Evolutionary conservation across 352 stramenopile species (phyloP).

Genomic region (Globisporangium camurandrum): DNA sequence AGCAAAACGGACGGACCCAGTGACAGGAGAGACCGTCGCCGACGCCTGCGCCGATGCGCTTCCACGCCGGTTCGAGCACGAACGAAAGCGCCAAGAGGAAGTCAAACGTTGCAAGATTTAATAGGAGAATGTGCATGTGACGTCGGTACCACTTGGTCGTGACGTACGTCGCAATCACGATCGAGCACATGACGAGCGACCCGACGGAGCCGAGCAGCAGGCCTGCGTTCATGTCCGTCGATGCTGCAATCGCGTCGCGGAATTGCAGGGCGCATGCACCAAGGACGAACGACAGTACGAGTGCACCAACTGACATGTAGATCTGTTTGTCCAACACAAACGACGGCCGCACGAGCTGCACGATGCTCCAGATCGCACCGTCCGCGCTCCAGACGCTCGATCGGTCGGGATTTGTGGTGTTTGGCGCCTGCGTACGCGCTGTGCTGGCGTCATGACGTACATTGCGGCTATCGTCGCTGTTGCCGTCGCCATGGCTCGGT

Average conservation of each 20-base stretch:
- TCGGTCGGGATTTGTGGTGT: background rate
- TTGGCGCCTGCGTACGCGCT: too few relatives aligned
- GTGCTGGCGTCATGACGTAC: too few relatives aligned
- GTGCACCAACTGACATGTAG: slow-evolving; percentile 25
- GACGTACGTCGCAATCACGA: slow-evolving; percentile 43
- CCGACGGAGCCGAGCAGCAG: slow-evolving; percentile 54
- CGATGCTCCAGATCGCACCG: slow-evolving; percentile 15
- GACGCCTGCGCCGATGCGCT: slow-evolving; percentile 25
- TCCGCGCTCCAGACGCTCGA: slow-evolving; percentile 14
- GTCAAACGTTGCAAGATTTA: slow-evolving; percentile 58
- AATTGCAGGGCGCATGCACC: slow-evolving; percentile 34
- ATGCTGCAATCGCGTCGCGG: slow-evolving; percentile 28
- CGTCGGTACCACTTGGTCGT: slow-evolving; percentile 46
- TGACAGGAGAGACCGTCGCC: slow-evolving; percentile 28
- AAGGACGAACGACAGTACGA: slow-evolving; percentile 39
- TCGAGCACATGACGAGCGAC: slow-evolving; percentile 47
- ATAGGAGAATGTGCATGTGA: slow-evolving; percentile 65
- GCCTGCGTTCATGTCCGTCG: slow-evolving; percentile 47
- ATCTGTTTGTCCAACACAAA: slow-evolving; percentile 27
- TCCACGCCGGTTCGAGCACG: slow-evolving; percentile 59
- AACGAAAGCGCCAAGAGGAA: slow-evolving; percentile 62
- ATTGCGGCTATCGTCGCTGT: too few relatives aligned
- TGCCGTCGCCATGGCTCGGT: too few relatives aligned
- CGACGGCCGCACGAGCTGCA: slow-evolving; percentile 16
- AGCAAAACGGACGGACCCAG: slow-evolving; percentile 25